Percentiles rank a stretch among this genome's conserved stretches.
Evolutionary conservation across 176 grass and related monocot species (phyloP).

Genomic region (Carex kokanica): DNA sequence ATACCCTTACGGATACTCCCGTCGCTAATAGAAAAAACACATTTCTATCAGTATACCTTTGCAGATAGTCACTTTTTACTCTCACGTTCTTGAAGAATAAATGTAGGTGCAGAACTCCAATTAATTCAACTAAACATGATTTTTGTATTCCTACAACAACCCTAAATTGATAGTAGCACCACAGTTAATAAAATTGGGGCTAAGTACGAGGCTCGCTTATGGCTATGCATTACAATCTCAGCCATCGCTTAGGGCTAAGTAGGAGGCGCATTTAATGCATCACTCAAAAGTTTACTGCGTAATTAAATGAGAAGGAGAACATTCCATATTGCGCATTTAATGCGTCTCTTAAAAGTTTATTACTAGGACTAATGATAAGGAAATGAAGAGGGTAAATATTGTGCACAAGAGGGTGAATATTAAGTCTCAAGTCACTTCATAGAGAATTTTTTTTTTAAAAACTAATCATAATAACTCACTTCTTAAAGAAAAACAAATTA

Average conservation of each 20-base stretch:
- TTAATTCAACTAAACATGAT: slow-evolving; percentile 37
- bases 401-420: too few relatives aligned
- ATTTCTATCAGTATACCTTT: too few relatives aligned
- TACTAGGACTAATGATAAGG: too few relatives aligned
- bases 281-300: slow-evolving; percentile 19
- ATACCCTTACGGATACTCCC: too few relatives aligned
- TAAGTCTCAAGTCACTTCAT: too few relatives aligned
- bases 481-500: neutral
- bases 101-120: slow-evolving; percentile 16
- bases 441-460: neutral
- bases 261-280: slow-evolving; percentile 37
- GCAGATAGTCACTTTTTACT: too few relatives aligned
- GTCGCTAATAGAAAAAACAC: too few relatives aligned
- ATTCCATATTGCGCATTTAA: slow-evolving; percentile 49
- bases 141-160: slow-evolving; percentile 45
- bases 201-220: slow-evolving; percentile 61
- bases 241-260: neutral
- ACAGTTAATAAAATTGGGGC: slow-evolving; percentile 38
- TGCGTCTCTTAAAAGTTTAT: slow-evolving; percentile 34
- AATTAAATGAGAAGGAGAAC: too few relatives aligned
- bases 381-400: too few relatives aligned
- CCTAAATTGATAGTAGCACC: slow-evolving; percentile 21
- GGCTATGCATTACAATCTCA: slow-evolving; percentile 65
- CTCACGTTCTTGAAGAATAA: slow-evolving; percentile 2
- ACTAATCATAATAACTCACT: neutral